These are phyloP conservation scores for Phytopythium cucurbitacearum DNA, from an alignment of 352 stramenopile species.

Conservation along the genomic window DNA sequence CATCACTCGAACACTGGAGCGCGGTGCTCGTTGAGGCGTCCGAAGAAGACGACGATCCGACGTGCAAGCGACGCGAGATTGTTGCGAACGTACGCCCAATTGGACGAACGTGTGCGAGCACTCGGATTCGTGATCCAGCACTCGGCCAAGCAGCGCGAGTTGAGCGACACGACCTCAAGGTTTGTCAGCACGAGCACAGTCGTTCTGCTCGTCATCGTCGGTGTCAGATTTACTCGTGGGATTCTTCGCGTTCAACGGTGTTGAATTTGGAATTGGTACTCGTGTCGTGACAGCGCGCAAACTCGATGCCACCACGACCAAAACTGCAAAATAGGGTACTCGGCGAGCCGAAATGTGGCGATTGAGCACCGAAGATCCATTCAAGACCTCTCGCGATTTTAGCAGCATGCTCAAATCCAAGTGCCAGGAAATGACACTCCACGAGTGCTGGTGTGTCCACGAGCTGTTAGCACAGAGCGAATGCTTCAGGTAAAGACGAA, in stretches of 20 bases:
- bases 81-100: constrained; percentile 65
- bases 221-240: constrained; percentile 87
- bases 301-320: constrained; percentile 27
- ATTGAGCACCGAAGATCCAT: constrained; percentile 78
- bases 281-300: constrained; percentile 88
- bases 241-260: constrained; percentile 97
- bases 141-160: constrained; percentile 95
- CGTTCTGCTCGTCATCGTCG: constrained; percentile 91
- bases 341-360: constrained; percentile 67
- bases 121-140: constrained; percentile 96
- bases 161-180: constrained; percentile 94
- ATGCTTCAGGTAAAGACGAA: constrained; percentile 29
- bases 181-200: constrained; percentile 98
- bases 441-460: constrained; percentile 53
- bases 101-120: constrained; percentile 72
- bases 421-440: constrained; percentile 53
- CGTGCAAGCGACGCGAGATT: constrained; percentile 68
- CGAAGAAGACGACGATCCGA: constrained; percentile 2
- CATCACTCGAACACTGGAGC: constrained; percentile 17
- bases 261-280: constrained; percentile 93
- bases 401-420: constrained; percentile 66
- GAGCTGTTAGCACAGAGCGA: constrained; percentile 30
- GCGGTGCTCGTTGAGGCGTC: constrained; percentile 21
- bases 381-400: constrained; percentile 73
- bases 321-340: constrained; percentile 33